Evolutionary conservation across 176 grass and related monocot species (phyloP), one percentile per base, ranked within the genome.

Genomic region (Lolium perenne): DNA sequence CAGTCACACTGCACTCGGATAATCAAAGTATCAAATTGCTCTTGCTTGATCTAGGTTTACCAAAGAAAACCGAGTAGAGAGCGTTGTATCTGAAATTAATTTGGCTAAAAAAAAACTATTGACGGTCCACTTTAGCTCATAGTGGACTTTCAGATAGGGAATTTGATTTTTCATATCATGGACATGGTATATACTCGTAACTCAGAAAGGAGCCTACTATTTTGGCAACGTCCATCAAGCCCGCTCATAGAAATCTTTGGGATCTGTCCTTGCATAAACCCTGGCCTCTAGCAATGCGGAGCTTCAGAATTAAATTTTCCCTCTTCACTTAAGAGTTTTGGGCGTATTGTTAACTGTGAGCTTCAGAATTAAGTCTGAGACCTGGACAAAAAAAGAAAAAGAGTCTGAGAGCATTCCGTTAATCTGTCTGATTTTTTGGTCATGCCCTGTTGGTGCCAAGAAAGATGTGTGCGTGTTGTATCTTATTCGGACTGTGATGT

Each of bases 121-220:
- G 8, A 57, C 38, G 16, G 75, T 58, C 63, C 51, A 29, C 29
- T 43, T 83, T 75, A 57, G 65, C 67, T 74, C 53, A 49, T 26
- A 71, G 43, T 45, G 4, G 83, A 78, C 62, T 38, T 72, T 73
- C 38, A 38, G 75, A 80, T 45, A 66, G 21, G 74, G 43, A 84
- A 84, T 84, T 29, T 84, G 38, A 87, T 87, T 83, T 38, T 48
- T 50, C 63, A 51, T 35, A 6, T 80, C 66, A 80, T 75, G 17
- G 25, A 29, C 29, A 29, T 29, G 29, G 29, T 29, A 29, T 29
- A 29, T 29, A 29, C 29, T 29, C 29, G 29, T 29, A 29, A 29
- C 29, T 29, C 29, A 29, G 29, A 29, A 29, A 29, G 29, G 29
- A 29, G 29, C 29, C 29, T 75, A 80, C 75, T 50, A 17, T 40